Evolutionary conservation across 192 early-diverging fungal species (phyloP).

Genomic region (Backusella mclennaniae): DNA sequence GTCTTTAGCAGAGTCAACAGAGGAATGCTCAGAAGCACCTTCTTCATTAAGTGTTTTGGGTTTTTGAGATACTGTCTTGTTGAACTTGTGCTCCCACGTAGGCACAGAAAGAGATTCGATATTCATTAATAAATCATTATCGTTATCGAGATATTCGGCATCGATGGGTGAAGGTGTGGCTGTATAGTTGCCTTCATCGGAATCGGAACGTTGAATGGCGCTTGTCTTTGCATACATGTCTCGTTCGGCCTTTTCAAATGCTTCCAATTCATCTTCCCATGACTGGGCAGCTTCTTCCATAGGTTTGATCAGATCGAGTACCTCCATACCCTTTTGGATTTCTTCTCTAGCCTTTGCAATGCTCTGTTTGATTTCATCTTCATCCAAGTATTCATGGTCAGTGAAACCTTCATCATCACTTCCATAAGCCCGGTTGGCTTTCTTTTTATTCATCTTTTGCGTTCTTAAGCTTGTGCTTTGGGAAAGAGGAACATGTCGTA

Average conservation of each 20-base stretch:
- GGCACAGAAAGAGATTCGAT: constrained; percentile 28
- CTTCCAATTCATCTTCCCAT: constrained; percentile 37
- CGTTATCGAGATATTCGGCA: not conserved
- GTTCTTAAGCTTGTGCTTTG: constrained; percentile 11
- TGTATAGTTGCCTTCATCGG: constrained; percentile 30
- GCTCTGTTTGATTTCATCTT: constrained; percentile 30
- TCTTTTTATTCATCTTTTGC: not conserved
- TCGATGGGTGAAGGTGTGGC: constrained; percentile 15
- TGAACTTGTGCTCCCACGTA: constrained; percentile 18
- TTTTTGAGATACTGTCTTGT: not conserved
- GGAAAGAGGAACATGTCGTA: not conserved
- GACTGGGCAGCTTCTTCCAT: constrained; percentile 23
- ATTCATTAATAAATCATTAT: constrained; percentile 17
- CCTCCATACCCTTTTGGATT: constrained; percentile 37
- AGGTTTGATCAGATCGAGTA: constrained; percentile 33
- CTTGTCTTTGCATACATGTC: not conserved
- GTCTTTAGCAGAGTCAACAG: not conserved
- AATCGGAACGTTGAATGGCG: constrained; percentile 13
- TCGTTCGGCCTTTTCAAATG: constrained; percentile 28
- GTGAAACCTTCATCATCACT: not conserved
- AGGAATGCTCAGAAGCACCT: not conserved
- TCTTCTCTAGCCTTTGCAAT: constrained; percentile 36
- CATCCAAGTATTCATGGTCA: not conserved
- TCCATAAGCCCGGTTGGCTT: not conserved
- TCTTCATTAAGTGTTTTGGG: not conserved